Conservation (phyloP, 2,329 filamentous ascomycete species). For the Macrophomina tecta region DNA sequence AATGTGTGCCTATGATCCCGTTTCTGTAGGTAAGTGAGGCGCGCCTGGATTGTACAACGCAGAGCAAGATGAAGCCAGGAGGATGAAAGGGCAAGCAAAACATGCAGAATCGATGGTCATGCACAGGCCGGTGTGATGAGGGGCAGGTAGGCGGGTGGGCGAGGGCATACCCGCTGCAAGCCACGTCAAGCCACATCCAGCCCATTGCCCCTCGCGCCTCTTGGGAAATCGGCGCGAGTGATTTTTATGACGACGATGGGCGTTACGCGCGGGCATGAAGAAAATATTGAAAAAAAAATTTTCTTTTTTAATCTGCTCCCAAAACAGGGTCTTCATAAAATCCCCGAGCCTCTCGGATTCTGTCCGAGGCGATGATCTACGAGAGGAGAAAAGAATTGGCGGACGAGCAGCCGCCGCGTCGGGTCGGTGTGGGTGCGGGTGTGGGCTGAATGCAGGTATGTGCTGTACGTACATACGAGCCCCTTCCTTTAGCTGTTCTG, state of each 20-base stretch:
- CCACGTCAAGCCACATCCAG: not conserved
- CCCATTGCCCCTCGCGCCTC: not conserved
- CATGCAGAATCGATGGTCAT: too few species aligned
- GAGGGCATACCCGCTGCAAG: not conserved
- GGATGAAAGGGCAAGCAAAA: too few species aligned
- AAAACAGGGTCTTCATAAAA: not conserved
- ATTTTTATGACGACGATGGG: too few species aligned
- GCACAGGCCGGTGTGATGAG: not conserved
- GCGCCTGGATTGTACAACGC: too few species aligned
- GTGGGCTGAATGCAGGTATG: not conserved
- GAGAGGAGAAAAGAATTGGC: not conserved
- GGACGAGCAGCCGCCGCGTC: not conserved
- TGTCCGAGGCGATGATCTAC: not conserved
- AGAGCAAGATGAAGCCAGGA: too few species aligned
- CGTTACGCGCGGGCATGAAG: too few species aligned
- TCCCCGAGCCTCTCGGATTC: constrained; percentile 15
- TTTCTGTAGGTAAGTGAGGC: too few species aligned
- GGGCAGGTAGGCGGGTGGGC: not conserved
- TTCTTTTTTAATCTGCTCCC: not conserved
- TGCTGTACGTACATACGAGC: constrained; percentile 2
- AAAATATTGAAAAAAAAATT: not conserved
- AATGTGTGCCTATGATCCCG: too few species aligned
- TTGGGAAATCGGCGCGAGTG: not conserved
- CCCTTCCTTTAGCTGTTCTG: not conserved
- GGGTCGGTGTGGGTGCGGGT: not conserved